Evolutionary conservation across 345 rosid species (phyloP).

Genomic region (Arabidopsis suecica): DNA sequence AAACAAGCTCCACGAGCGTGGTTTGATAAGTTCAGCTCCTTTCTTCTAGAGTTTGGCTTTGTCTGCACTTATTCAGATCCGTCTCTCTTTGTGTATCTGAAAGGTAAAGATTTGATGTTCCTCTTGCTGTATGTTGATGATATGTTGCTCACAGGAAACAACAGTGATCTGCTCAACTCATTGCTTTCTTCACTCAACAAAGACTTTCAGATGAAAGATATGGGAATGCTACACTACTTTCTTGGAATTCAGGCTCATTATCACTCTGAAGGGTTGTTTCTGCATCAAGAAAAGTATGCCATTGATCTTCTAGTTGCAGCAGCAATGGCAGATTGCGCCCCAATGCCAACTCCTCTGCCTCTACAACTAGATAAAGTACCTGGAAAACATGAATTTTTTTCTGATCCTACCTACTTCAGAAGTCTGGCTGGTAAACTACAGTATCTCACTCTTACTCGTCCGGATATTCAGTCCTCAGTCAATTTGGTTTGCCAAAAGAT

Average conservation of each 20-base stretch:
- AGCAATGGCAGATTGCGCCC: background rate
- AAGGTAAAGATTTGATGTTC: background rate
- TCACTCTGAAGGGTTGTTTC: too few relatives aligned
- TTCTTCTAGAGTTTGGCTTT: background rate
- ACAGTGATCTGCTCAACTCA: background rate
- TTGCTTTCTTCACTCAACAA: too few relatives aligned
- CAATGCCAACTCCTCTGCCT: background rate
- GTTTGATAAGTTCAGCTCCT: background rate
- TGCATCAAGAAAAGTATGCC: background rate
- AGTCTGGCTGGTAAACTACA: background rate
- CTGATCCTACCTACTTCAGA: background rate
- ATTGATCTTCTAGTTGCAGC: background rate
- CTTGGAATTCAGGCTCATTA: background rate
- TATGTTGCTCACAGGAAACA: background rate
- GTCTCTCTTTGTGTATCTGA: background rate
- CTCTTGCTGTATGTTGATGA: background rate
- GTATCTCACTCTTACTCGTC: background rate
- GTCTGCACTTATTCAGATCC: background rate
- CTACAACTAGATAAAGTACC: background rate
- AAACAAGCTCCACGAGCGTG: background rate
- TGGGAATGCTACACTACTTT: accelerated
- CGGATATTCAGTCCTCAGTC: background rate
- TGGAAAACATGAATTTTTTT: background rate
- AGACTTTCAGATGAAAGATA: background rate
- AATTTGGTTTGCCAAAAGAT: background rate